A percentile compares a stretch with the other conserved stretches of the same genome.
These are phyloP conservation scores for Cymbopogon flexuosus DNA, from an alignment of 202 grass and related monocot genomes.

Conservation along the genomic window DNA sequence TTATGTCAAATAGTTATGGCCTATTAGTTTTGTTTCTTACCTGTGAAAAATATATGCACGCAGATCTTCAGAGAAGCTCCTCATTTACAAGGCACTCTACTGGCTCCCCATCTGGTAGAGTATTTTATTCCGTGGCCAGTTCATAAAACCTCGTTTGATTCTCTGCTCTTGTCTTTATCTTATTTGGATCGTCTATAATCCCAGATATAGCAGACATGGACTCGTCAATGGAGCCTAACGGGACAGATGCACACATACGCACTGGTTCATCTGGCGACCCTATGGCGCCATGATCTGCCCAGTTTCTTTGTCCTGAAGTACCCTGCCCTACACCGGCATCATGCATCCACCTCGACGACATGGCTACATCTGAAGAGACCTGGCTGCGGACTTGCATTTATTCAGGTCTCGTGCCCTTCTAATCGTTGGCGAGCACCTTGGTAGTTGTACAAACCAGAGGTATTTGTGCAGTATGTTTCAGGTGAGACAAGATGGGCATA, in stretches of 20 bases:
- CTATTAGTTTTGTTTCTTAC: conserved; percentile 7
- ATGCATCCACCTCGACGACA: conserved; percentile 19
- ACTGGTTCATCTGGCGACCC: conserved; percentile 41
- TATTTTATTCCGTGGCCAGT: conserved; percentile 10
- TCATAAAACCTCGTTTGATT: conserved; percentile 6
- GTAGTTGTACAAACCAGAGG: conserved; percentile 44
- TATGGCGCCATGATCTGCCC: conserved; percentile 49
- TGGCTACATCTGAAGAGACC: conserved; percentile 41
- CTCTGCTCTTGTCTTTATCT: conserved; percentile 17
- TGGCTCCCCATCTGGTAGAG: conserved; percentile 54
- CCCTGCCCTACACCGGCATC: neutral
- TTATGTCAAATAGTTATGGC: conserved; percentile 15
- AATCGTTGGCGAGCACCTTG: conserved; percentile 24
- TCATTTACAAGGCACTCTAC: conserved; percentile 49
- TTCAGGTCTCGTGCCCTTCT: conserved; percentile 44
- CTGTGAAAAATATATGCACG: conserved; percentile 14
- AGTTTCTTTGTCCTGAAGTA: neutral
- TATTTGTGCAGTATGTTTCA: neutral
- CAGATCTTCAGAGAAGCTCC: conserved; percentile 60
- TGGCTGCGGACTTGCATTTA: conserved; percentile 41
- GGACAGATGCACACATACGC: conserved; percentile 41
- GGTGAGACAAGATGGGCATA: neutral
- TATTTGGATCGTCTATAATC: conserved; percentile 22
- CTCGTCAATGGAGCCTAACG: conserved; percentile 36
- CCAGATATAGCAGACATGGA: conserved; percentile 47